A percentile compares a stretch with the other conserved stretches of the same genome.
Evolutionary conservation across 75 land plant species (phyloP).

Genomic region (Azolla pinnata): DNA sequence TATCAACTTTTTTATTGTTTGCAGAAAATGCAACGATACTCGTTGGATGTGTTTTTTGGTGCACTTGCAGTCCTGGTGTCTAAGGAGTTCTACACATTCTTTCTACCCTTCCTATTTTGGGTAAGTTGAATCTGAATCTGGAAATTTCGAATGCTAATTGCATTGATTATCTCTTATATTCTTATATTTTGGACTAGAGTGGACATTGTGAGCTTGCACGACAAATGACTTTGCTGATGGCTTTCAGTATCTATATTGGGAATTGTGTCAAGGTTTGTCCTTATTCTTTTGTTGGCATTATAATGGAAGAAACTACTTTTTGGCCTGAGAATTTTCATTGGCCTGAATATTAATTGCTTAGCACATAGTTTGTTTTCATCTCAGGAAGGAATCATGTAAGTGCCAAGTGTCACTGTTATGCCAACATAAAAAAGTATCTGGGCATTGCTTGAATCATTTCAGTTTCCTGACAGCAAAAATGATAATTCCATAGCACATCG

Average conservation of each 20-base stretch:
- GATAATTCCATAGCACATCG: no score
- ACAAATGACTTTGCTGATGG: constrained; percentile 87
- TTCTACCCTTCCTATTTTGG: constrained; percentile 91
- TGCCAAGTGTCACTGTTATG: no score
- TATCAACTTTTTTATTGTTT: constrained; percentile 1
- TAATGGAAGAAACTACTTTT: not conserved
- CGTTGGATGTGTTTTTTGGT: constrained; percentile 59
- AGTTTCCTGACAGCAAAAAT: no score
- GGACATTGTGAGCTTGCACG: constrained; percentile 81
- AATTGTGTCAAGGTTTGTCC: constrained; percentile 63
- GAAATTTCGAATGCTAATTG: not conserved
- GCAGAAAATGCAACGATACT: constrained; percentile 53
- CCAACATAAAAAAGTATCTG: no score
- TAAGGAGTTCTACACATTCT: constrained; percentile 83
- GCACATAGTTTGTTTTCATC: no score
- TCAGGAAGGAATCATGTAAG: no score
- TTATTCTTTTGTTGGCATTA: constrained; percentile 2
- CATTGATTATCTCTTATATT: not conserved
- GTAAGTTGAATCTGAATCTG: no score
- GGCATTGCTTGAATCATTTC: no score
- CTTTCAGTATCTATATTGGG: constrained; percentile 81
- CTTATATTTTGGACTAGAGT: constrained; percentile 37
- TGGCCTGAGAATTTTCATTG: no score
- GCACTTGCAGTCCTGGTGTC: constrained; percentile 67
- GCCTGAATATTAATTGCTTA: no score